Evolutionary conservation across 129 eudicot genomes (phyloP).

Genomic region (Artemisia argyi): DNA sequence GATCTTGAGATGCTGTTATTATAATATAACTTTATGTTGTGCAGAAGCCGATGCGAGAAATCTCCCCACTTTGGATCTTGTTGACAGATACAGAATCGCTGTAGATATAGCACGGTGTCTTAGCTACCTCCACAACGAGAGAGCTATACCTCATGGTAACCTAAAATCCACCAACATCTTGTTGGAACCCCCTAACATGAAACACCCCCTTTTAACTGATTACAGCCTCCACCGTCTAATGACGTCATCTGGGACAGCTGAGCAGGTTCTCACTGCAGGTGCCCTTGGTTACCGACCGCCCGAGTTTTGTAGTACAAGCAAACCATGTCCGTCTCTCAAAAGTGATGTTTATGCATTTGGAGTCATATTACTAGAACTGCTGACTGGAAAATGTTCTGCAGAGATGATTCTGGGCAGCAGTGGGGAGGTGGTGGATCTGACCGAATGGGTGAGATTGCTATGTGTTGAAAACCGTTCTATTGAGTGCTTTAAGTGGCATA

Average conservation of each 20-base stretch:
- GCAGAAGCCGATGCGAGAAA: slow-evolving; percentile 56
- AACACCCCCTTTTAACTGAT: slow-evolving; percentile 57
- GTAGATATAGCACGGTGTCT: slow-evolving; percentile 68
- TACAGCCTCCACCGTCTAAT: slow-evolving; percentile 86
- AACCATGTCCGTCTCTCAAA: slow-evolving; percentile 84
- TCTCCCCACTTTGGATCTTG: slow-evolving; percentile 46
- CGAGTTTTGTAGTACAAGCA: slow-evolving; percentile 75
- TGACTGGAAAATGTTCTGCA: slow-evolving; percentile 68
- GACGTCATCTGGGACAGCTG: slow-evolving; percentile 78
- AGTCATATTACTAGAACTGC: slow-evolving; percentile 67
- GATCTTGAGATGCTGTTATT: neutral
- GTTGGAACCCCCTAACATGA: slow-evolving; percentile 49
- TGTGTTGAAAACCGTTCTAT: slow-evolving; percentile 48
- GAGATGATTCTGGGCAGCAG: slow-evolving; percentile 52
- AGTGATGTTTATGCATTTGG: slow-evolving; percentile 90
- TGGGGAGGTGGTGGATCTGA: slow-evolving; percentile 58
- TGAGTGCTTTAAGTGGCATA: slow-evolving; percentile 49
- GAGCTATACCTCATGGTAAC: slow-evolving; percentile 87
- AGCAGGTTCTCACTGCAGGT: slow-evolving; percentile 79
- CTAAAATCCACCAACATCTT: slow-evolving; percentile 80
- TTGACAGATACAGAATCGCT: slow-evolving; percentile 51
- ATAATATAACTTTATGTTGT: slow-evolving; percentile 11
- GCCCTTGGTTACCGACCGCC: slow-evolving; percentile 87
- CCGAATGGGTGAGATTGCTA: slow-evolving; percentile 74
- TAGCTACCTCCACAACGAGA: slow-evolving; percentile 72